phyloP scores from a whole-genome alignment of 805 yeast genomes.

The Naumovozyma baii region DNA sequence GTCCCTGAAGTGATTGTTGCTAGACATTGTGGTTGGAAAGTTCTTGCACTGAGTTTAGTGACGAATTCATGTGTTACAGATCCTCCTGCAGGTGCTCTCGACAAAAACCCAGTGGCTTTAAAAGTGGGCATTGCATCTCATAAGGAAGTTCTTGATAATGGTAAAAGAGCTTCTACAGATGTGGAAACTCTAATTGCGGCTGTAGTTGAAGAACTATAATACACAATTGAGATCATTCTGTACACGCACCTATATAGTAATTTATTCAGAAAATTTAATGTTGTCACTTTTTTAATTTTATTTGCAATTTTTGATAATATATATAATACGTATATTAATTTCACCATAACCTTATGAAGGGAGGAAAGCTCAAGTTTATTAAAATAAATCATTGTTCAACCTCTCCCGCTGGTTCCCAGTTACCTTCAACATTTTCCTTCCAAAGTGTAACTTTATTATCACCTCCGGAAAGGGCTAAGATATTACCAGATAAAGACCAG shows the following conservation, averaged over 20 bases:
- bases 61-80: constrained; percentile 74
- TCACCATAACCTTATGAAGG: no score
- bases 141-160: constrained; percentile 81
- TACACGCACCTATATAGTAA: no score
- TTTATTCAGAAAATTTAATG: no score
- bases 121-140: constrained; percentile 80
- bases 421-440: constrained; percentile 88
- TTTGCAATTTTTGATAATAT: no score
- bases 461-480: constrained; percentile 91
- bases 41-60: constrained; percentile 75
- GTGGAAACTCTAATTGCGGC: constrained; percentile 62
- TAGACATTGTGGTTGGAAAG: constrained; percentile 74
- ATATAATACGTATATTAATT: no score
- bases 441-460: constrained; percentile 92
- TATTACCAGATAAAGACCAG: constrained; percentile 94
- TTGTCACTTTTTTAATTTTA: no score
- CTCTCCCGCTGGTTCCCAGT: constrained; percentile 97
- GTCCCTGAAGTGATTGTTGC: constrained; percentile 94
- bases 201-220: constrained; percentile 38
- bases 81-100: constrained; percentile 58
- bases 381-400: constrained; percentile 57
- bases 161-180: constrained; percentile 70
- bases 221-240: no score
- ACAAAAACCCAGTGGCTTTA: constrained; percentile 41
- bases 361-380: no score